phyloP scores from a whole-genome alignment of 2,329 filamentous ascomycete species.

The Alternaria hordeiaustralica region DNA sequence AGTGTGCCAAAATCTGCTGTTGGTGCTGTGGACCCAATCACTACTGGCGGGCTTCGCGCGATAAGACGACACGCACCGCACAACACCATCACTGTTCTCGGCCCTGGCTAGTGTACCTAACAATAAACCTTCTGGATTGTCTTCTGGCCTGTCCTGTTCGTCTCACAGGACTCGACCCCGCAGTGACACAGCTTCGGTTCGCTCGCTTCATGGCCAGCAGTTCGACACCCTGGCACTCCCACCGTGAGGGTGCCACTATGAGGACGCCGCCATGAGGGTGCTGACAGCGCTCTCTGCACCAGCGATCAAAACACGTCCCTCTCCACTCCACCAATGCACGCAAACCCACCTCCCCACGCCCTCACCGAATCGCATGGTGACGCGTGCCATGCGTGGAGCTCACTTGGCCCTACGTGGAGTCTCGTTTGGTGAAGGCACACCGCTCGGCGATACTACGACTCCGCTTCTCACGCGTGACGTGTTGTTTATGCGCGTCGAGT shows the following conservation, averaged over 20 bases:
- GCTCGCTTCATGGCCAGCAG: slow-evolving; percentile 2
- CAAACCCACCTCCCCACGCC: not conserved
- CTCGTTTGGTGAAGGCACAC: slow-evolving; percentile 15
- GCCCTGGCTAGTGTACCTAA: slow-evolving; percentile 1
- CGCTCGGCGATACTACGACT: slow-evolving; percentile 11
- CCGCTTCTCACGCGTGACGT: slow-evolving; percentile 26
- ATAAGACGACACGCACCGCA: not conserved
- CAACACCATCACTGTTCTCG: not conserved
- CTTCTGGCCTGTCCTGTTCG: not conserved
- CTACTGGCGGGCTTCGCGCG: not conserved
- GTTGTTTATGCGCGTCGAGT: slow-evolving; percentile 28
- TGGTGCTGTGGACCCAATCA: not conserved
- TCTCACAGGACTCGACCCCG: slow-evolving; percentile 6
- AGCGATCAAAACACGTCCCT: slow-evolving; percentile 14
- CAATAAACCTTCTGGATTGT: not conserved
- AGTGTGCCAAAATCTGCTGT: not conserved
- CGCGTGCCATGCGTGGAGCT: slow-evolving; percentile 43
- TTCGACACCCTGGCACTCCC: slow-evolving; percentile 1
- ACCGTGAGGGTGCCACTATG: not conserved
- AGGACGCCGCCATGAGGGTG: not conserved
- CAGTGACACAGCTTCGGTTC: slow-evolving; percentile 4
- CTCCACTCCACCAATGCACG: slow-evolving; percentile 5
- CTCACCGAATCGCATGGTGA: slow-evolving; percentile 38
- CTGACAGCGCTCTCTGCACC: not conserved
- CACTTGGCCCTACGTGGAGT: slow-evolving; percentile 29